Base-by-base conservation (phyloP, 768 basidiomycete species). In the Heimioporus sp. region DNA sequence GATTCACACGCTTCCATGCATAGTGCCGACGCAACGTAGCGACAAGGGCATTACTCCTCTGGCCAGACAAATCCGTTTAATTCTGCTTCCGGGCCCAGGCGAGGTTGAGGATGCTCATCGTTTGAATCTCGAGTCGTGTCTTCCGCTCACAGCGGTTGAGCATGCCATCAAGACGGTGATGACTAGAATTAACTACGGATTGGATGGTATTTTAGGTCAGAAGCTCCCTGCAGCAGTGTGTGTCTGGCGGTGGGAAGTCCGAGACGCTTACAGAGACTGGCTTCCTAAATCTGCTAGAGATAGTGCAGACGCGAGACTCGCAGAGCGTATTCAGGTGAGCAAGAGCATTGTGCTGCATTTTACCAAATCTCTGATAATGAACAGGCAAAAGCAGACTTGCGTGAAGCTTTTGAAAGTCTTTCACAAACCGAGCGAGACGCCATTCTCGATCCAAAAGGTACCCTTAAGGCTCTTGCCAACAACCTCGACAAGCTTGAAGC, bases 221-320 rank as follows among this genome's bases (percentile, higher is more conserved):
- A 88, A 79, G 63, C 61, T 74, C 19, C 84, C 86, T 13, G 80
- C 85, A 8, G 72, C 80, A n/a, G 69, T 90, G 32, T 85, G 80
- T 55, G 72, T 87, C 19, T 95, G 90, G 91, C 76, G 89, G 46
- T 96, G 92, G 93, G 93, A 96, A 65, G 84, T 89, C 11, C 82
- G 80, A 59, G 76, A 80, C 3, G 58, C 76, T 17, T 74, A 78
- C 55, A 71, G 72, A 52, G 75, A 80, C 50, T 86, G 85, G 80
- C 65, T 93, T 31, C 87, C 89, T 0, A 84, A 81, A 63, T 82
- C 79, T 61, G 76, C 77, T 12, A 73, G 74, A 55, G 83, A 86
- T 55, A 89, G 80, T 62, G 81, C 79, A 0, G 80, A 85, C 46
- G 66, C 63, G 10, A 77, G 92, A 60, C 68, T 76, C 10, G 72